These are phyloP conservation scores for Lasiodiplodia hormozganensis DNA, from an alignment of 2,329 filamentous ascomycete genomes.

Conservation along the genomic window DNA sequence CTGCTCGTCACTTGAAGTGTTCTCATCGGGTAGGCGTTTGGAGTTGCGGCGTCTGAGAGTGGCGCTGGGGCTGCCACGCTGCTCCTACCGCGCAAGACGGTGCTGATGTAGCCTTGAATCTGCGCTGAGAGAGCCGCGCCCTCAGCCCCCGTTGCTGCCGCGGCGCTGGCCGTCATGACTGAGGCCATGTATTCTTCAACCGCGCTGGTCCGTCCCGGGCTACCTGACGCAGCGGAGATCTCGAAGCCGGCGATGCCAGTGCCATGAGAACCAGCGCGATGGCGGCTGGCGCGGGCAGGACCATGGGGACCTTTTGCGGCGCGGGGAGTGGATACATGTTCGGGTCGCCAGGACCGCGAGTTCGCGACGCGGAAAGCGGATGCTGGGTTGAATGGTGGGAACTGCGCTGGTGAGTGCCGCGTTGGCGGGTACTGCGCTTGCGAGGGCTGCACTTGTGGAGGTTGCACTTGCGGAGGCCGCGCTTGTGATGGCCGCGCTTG, in stretches of 20 bases:
- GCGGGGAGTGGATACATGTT: not conserved
- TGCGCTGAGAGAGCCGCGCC: not conserved
- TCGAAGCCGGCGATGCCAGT: constrained; percentile 17
- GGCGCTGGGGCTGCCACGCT: not conserved
- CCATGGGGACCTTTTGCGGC: not conserved
- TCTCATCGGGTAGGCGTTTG: not conserved
- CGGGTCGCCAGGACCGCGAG: not conserved
- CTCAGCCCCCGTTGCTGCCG: not conserved
- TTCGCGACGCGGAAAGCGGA: no score
- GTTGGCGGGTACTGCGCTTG: no score
- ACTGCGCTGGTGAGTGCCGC: no score
- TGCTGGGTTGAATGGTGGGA: no score
- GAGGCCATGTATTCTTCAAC: constrained; percentile 13
- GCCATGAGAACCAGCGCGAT: not conserved
- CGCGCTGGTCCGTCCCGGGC: not conserved
- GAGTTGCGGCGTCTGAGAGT: not conserved
- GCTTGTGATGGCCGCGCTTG: no score
- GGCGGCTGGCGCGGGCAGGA: not conserved
- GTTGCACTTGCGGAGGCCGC: no score
- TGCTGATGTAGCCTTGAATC: constrained; percentile 14
- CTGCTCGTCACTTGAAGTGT: constrained; percentile 5
- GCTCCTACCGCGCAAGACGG: not conserved
- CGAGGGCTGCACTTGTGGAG: no score
- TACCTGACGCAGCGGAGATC: not conserved
- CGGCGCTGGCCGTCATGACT: not conserved